Base-by-base conservation (phyloP, 2,329 filamentous ascomycete genomes). In the Tolypocladium endophyticum region DNA sequence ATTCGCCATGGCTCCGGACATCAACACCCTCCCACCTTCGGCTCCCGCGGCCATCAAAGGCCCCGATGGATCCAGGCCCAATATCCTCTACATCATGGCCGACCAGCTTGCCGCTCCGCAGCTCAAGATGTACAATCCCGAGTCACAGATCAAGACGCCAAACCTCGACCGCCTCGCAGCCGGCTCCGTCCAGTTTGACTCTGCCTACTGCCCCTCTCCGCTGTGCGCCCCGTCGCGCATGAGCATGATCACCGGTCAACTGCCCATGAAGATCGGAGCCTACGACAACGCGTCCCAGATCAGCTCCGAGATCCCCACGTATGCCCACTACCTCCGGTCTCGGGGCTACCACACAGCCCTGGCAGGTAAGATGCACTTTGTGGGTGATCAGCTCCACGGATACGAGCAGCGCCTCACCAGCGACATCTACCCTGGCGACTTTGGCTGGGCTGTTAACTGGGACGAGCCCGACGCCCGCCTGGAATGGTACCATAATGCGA, bases 331-430 rank as follows among this genome's bases (percentile, higher is more conserved):
- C 74, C 79, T 97, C 59, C 88, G 92, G 56, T 81, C 84, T 50
- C 86, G 87, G 68, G 91, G 90, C 58, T 97, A 97, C 70, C 90
- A 96, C 75, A 96, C 92, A 16, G 89, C 88, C 7, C 79, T 97
- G 66, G 91, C 92, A 6, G 92, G 92, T 63, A 97, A 97, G 81
- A 97, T 97, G 92, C 92, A 97, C 76, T 97, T 97, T 72, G 89
- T 95, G 59, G 92, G 92, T 39, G 92, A 97, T 71, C 92, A 97
- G 76, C 81, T 97, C 61, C 92, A 97, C 72, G 92, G 92, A 36
- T 97, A 96, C 69, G 92, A 97, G 78, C 88, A 90, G 69, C 86
- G 92, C 60, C 81, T 97, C 68, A 97, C 92, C n/a, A 90, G 88
- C 65, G 92, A 97, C 73, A 96, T 97, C 70, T 97, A 97, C 73